Evolutionary conservation across 2,329 filamentous ascomycete species (phyloP), one percentile per base, ranked within the genome.

Genomic region (Botrytis medusae): DNA sequence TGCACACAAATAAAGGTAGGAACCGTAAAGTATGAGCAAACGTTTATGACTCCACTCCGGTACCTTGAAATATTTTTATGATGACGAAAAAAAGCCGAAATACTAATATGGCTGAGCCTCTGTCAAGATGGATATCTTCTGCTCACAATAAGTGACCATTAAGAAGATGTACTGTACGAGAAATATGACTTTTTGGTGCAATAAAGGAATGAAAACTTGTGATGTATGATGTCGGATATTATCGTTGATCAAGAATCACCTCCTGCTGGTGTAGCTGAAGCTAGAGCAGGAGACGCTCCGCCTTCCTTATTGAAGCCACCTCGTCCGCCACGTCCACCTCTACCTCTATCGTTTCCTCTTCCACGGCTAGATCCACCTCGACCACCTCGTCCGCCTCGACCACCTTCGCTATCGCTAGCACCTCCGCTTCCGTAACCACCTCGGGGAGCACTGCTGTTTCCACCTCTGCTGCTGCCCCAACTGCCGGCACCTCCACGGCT

Each of bases 381-480:
- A 72, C 84, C 84, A 76, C 88, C 84, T 78, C 87, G 85, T 32
- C 84, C 84, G 54, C 85, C 85, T 64, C 87, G 86, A 42, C 87
- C 87, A 71, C 88, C 87, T 74, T 89, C 87, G 74, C 93, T 91
- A 76, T 94, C 93, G 77, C 91, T 93, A 74, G 91, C 95, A 74
- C 93, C 93, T 72, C 92, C 93, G 80, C 94, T 97, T 78, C 93
- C 91, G 84, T 97, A 97, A 74, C 93, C 94, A 78, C 92, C 92
- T 73, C 88, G 88, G 64, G 80, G 77, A 69, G 84, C 83, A 68
- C 83, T 82, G 76, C 86, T 86, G 76, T 86, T 86, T 67, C 90
- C 89, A 71, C 91, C 89, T 65, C 92, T 87, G 76, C 86, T 92
- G 79, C 86, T 88, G 64, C 90, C 90, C 89, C 90, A 92, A 78